phyloP scores from a whole-genome alignment of 495 filamentous ascomycete species.

The Hyaloscypha hepaticicola region DNA sequence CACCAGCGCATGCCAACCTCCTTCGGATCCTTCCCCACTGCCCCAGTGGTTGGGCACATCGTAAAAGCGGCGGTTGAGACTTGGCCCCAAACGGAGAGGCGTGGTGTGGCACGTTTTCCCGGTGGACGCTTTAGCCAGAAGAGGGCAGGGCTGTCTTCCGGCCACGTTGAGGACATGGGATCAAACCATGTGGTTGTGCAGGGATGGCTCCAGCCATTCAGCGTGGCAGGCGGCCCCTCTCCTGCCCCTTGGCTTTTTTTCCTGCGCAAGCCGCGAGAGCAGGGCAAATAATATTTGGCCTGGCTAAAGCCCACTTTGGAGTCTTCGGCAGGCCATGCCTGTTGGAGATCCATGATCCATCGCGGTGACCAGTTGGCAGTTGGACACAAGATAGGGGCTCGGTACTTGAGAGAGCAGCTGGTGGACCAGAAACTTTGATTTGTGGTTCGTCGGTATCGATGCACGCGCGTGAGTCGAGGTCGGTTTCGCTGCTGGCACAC shows the following conservation, averaged over 20 bases:
- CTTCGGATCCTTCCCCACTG: background rate
- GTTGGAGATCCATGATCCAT: background rate
- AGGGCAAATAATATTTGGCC: background rate
- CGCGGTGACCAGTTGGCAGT: too few species aligned
- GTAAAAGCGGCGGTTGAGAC: background rate
- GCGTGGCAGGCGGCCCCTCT: too few species aligned
- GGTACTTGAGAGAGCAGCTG: background rate
- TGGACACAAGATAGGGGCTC: background rate
- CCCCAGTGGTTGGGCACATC: background rate
- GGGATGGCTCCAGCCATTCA: too few species aligned
- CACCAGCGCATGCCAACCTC: background rate
- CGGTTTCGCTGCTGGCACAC: background rate
- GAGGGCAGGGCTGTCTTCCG: too few species aligned
- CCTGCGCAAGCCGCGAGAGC: background rate
- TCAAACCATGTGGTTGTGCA: too few species aligned
- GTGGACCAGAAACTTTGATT: background rate
- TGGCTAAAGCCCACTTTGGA: background rate
- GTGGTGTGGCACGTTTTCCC: background rate
- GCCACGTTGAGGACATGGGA: too few species aligned
- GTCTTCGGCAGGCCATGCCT: background rate
- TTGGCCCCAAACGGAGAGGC: too few species aligned
- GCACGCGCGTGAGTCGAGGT: background rate
- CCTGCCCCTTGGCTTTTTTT: background rate
- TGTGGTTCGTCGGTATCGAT: background rate
- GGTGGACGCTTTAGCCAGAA: background rate